Percentiles rank a stretch among this genome's conserved stretches.
phyloP scores from a whole-genome alignment of 2,329 filamentous ascomycete genomes.

The Colletotrichum somersetense region DNA sequence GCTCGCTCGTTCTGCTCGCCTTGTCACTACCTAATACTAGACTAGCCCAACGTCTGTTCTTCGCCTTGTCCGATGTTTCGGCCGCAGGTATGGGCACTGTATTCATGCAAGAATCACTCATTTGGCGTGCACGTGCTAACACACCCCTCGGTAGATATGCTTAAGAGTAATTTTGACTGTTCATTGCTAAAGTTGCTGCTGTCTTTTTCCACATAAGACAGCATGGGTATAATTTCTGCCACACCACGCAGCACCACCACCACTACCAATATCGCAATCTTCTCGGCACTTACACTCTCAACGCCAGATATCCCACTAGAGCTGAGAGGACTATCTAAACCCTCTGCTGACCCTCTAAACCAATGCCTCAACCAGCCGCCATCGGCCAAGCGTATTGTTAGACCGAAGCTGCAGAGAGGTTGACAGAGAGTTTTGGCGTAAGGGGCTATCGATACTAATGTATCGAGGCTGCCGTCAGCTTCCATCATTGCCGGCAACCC shows the following conservation, averaged over 20 bases:
- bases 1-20: slow-evolving; percentile 9
- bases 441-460: slow-evolving; percentile 31
- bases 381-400: slow-evolving; percentile 12
- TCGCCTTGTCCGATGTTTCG: slow-evolving; percentile 8
- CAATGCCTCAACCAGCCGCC: slow-evolving; percentile 32
- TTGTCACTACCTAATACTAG: background rate
- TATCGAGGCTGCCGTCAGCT: slow-evolving; percentile 20
- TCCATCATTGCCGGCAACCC: slow-evolving; percentile 16
- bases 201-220: slow-evolving; percentile 26
- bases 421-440: slow-evolving; percentile 5
- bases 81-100: background rate
- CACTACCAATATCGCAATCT: background rate
- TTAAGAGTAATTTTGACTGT: background rate
- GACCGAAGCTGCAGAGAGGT: slow-evolving; percentile 6
- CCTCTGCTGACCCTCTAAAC: slow-evolving; percentile 56
- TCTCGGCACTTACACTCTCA: slow-evolving; percentile 37
- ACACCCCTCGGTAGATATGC: background rate
- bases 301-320: slow-evolving; percentile 47
- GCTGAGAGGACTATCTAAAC: slow-evolving; percentile 65
- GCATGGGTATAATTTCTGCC: slow-evolving; percentile 38
- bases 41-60: slow-evolving; percentile 23
- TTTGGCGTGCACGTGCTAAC: background rate
- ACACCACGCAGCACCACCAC: slow-evolving; percentile 8
- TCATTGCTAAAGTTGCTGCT: slow-evolving; percentile 21
- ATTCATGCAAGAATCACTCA: slow-evolving; percentile 3